Evolutionary conservation across 2,329 filamentous ascomycete species (phyloP), one percentile per base, ranked within the genome.

Genomic region (Parastagonospora avenae): DNA sequence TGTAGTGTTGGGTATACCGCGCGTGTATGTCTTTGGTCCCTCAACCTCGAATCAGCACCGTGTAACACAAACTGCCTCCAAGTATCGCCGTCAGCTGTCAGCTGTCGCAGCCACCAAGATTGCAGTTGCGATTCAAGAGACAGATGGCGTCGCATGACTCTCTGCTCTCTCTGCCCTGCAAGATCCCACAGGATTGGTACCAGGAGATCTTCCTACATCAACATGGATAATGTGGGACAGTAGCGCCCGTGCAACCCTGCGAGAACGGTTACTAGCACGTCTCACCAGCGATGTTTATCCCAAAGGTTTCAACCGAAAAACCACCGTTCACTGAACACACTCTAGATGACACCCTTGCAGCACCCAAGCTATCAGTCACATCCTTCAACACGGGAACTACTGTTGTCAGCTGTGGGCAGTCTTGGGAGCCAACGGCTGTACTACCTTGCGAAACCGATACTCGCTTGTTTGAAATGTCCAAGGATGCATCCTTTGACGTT

Each of bases 211-310:
- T 45, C 31, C 14, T 12, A 30, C 14, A n/a, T 19, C 45, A 35
- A 29, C 38, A 37, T 36, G 14, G 14, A 10, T 31, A 19, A 32
- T 39, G 39, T 48, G 53, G 57, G 52, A 43, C 46, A 24, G 42
- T 37, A 27, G 41, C 38, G 54, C 45, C 64, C 50, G 58, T 63
- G 64, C 61, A 51, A 61, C 55, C 60, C 61, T 50, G 19, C 50
- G 61, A 50, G 30, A 39, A 54, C 43, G 54, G 52, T 48, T 50
- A 40, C 46, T 52, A 59, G 48, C 41, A 39, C 45, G 51, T 59
- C 50, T 52, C 52, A 59, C 46, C 45, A 42, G 35, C 39, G 16
- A 51, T 46, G 35, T 53, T 47, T 50, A 55, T 52, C 57, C 59
- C 59, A 54, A 52, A 52, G 37, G 57, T 62, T 59, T 62, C 51